A percentile compares a stretch with the other conserved stretches of the same genome.
Evolutionary conservation across 139 green algal genomes (phyloP).

Genomic region (Nannochloris sp.): DNA sequence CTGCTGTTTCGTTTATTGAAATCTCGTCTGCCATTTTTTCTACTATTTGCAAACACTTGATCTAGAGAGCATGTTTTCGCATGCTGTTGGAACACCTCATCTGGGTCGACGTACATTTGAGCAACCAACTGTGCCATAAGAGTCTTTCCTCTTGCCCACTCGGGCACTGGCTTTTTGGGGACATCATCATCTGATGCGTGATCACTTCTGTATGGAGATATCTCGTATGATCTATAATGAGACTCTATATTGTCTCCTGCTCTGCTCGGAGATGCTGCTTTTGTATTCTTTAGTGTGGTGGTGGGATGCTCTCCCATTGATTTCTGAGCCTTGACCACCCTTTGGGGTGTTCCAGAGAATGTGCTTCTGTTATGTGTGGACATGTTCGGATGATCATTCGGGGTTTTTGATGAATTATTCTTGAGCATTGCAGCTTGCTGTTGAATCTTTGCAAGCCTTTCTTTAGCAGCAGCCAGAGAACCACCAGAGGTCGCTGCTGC

Average conservation of each 20-base stretch:
- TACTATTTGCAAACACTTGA: slow-evolving; percentile 46
- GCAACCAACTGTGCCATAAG: slow-evolving; percentile 36
- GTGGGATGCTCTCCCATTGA: too few species aligned
- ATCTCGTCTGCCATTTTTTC: slow-evolving; percentile 29
- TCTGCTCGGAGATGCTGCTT: neutral
- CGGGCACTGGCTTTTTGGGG: slow-evolving; percentile 55
- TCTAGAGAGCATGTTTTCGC: slow-evolving; percentile 58
- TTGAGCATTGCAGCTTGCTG: slow-evolving; percentile 10
- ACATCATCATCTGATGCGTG: slow-evolving; percentile 44
- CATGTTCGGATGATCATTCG: neutral
- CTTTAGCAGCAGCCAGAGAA: slow-evolving; percentile 22
- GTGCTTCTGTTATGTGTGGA: neutral
- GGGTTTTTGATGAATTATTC: neutral
- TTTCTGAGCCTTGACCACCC: too few species aligned
- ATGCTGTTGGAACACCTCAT: slow-evolving; percentile 60
- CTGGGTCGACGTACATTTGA: slow-evolving; percentile 44
- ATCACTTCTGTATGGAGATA: slow-evolving; percentile 65
- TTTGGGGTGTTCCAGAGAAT: too few species aligned
- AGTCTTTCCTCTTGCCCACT: slow-evolving; percentile 43
- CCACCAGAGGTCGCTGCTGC: neutral
- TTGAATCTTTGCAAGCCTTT: slow-evolving; percentile 21
- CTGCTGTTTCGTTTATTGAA: slow-evolving; percentile 51
- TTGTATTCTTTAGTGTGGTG: neutral
- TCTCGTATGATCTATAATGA: slow-evolving; percentile 45
- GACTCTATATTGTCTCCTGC: slow-evolving; percentile 1